These are phyloP conservation scores for Physocladia obscura DNA, from an alignment of 192 early-diverging fungal genomes.

Conservation along the genomic window DNA sequence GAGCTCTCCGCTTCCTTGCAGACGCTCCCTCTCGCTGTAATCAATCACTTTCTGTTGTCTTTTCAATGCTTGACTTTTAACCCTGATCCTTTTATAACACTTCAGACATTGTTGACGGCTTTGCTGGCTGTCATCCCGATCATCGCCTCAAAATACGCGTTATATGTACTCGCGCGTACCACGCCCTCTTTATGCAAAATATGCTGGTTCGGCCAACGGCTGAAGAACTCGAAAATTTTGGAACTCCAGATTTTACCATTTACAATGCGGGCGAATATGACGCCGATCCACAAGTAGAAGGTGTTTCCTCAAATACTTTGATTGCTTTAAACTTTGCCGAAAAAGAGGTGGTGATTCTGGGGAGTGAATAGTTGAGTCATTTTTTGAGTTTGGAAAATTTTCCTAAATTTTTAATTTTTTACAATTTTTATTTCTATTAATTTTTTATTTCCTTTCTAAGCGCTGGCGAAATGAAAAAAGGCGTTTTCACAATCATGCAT, in stretches of 20 bases:
- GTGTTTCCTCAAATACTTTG: slow-evolving; percentile 83
- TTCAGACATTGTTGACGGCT: slow-evolving; percentile 85
- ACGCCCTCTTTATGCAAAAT: slow-evolving; percentile 93
- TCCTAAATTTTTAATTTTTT: slow-evolving; percentile 5
- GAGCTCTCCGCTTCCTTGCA: slow-evolving; percentile 82
- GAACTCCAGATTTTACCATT: slow-evolving; percentile 90
- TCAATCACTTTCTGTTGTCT: neutral
- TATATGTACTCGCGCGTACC: slow-evolving; percentile 84
- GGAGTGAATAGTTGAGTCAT: slow-evolving; percentile 71
- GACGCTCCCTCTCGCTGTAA: neutral
- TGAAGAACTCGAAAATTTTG: slow-evolving; percentile 81
- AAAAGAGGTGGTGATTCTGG: slow-evolving; percentile 88
- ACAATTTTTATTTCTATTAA: neutral
- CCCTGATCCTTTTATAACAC: no score
- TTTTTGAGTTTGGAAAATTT: neutral
- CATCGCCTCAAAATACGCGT: slow-evolving; percentile 90
- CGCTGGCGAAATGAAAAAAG: slow-evolving; percentile 27
- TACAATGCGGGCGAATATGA: slow-evolving; percentile 84
- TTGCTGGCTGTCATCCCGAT: slow-evolving; percentile 88
- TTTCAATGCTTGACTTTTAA: neutral
- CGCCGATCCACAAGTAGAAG: slow-evolving; percentile 75
- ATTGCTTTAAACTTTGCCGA: slow-evolving; percentile 84
- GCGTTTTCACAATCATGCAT: slow-evolving; percentile 92
- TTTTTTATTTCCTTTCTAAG: neutral
- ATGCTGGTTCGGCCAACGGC: slow-evolving; percentile 91